phyloP scores from a whole-genome alignment of 352 stramenopile species.

The Blastocystis hominis region DNA sequence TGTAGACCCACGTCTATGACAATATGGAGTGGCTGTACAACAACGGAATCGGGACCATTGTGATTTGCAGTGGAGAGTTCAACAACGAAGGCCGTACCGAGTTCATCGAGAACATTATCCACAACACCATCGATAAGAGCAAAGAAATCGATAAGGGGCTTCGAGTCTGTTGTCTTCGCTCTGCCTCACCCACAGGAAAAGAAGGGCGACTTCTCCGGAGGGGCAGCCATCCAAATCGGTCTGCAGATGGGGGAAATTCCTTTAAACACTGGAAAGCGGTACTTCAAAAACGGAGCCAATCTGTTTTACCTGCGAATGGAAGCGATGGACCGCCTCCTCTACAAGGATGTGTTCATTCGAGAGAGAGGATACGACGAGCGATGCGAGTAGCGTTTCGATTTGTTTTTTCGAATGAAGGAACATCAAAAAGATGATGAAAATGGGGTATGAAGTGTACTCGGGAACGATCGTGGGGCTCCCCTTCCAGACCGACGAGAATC shows the following conservation, averaged over 20 bases:
- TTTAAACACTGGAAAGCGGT: not conserved
- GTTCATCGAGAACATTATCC: conserved; percentile 28
- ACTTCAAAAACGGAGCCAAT: not conserved
- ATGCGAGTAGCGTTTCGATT: not conserved
- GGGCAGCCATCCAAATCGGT: not conserved
- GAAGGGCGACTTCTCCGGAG: not conserved
- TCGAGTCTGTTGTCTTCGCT: not conserved
- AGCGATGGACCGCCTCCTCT: conserved; percentile 1
- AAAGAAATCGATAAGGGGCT: not conserved
- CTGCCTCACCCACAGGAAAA: not conserved
- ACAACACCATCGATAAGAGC: conserved; percentile 27
- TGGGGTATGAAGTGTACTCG: conserved; percentile 19
- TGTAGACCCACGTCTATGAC: conserved; percentile 4
- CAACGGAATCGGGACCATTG: not conserved
- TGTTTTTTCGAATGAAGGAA: not conserved
- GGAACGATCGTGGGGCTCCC: conserved; percentile 10
- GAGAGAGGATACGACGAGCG: conserved; percentile 26
- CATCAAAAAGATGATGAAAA: conserved; percentile 21
- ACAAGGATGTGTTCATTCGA: conserved; percentile 38
- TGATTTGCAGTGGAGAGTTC: conserved; percentile 34
- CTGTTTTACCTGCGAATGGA: conserved; percentile 15
- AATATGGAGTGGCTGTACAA: conserved; percentile 53
- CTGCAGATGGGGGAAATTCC: conserved; percentile 34
- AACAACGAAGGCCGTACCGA: conserved; percentile 46
- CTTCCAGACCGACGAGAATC: conserved; percentile 37